Conservation (phyloP, 2,329 filamentous ascomycete genomes). For the Xylariaceae sp. region DNA sequence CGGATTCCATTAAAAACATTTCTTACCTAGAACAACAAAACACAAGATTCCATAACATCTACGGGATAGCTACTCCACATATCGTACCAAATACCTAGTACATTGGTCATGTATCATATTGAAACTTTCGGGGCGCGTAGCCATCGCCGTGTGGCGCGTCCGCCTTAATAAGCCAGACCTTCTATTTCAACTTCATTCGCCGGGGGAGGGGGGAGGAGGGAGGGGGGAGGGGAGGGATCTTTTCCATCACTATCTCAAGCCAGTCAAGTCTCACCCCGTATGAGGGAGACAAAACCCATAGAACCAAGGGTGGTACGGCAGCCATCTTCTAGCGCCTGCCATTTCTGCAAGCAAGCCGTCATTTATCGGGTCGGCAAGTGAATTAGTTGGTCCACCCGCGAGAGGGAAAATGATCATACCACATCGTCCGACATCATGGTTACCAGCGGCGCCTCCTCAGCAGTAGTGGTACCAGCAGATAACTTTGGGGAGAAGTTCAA, state of each 20-base stretch:
- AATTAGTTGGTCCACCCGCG: constrained; percentile 11
- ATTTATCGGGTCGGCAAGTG: not conserved
- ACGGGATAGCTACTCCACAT: not conserved
- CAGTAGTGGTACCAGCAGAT: not conserved
- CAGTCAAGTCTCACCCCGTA: constrained; percentile 4
- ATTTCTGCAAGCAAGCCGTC: constrained; percentile 5
- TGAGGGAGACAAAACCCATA: not conserved
- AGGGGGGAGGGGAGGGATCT: no score
- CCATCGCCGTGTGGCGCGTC: no score
- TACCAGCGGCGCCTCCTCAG: not conserved
- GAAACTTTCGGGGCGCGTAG: not conserved
- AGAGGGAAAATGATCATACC: constrained; percentile 10
- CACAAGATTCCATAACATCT: not conserved
- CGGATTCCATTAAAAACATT: not conserved
- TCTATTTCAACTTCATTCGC: not conserved
- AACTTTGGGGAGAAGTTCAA: not conserved
- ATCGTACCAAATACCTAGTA: not conserved
- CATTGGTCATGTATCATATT: not conserved
- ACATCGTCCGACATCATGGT: constrained; percentile 9
- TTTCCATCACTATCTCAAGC: not conserved
- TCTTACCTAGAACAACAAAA: not conserved
- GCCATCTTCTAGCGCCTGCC: constrained; percentile 8
- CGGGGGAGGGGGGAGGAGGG: no score
- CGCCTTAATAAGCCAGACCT: not conserved
- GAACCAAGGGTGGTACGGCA: constrained; percentile 3